Percentiles rank a stretch among this genome's conserved stretches.
Evolutionary conservation across 306 rosid species (phyloP).

Genomic region (Hylodesmum podocarpum): DNA sequence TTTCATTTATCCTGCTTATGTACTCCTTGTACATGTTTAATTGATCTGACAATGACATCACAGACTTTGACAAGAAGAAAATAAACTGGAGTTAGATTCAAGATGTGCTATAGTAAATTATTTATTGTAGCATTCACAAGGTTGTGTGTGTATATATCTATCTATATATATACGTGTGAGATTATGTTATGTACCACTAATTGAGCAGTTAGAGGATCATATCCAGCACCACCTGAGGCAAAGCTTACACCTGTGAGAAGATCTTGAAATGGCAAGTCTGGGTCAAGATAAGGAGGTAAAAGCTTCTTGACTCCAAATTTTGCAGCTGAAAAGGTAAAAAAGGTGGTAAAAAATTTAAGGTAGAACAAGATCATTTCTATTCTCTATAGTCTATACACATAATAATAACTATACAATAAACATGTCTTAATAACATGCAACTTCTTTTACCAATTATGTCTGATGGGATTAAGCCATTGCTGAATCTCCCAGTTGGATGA

Average conservation of each 20-base stretch:
- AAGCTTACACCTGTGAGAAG: constrained; percentile 79
- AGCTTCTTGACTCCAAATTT: constrained; percentile 59
- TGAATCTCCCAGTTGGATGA: constrained; percentile 66
- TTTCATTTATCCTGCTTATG: constrained; percentile 43
- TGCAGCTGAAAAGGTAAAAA: constrained; percentile 49
- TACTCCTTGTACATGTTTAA: constrained; percentile 58
- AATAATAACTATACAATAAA: background rate
- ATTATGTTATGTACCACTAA: constrained; percentile 47
- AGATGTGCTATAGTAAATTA: background rate
- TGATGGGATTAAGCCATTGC: constrained; percentile 65
- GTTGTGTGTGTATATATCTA: too few species aligned
- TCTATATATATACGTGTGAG: too few species aligned
- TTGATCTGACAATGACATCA: constrained; percentile 57
- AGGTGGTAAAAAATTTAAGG: background rate
- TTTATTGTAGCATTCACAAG: background rate
- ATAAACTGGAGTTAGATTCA: constrained; percentile 5
- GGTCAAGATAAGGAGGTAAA: constrained; percentile 72
- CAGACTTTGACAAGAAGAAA: constrained; percentile 46
- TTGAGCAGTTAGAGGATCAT: constrained; percentile 72
- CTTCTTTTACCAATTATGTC: constrained; percentile 52
- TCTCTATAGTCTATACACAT: too few species aligned
- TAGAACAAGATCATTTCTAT: background rate
- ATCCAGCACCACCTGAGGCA: constrained; percentile 84
- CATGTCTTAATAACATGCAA: background rate
- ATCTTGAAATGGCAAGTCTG: constrained; percentile 48